Evolutionary conservation across 2,329 filamentous ascomycete species (phyloP).

Genomic region (Davidsoniella eucalypti): DNA sequence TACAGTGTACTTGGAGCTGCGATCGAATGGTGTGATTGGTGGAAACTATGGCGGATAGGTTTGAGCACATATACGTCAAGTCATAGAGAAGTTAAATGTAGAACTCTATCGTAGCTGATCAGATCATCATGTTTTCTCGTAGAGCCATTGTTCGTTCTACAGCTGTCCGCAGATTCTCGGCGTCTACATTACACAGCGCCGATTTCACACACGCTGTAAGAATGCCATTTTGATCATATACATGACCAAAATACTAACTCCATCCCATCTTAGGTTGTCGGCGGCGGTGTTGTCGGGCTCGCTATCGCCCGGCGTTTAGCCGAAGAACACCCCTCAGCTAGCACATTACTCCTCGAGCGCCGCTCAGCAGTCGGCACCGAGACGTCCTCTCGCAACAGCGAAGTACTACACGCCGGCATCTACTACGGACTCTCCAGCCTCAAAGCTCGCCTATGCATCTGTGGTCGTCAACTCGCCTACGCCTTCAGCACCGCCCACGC

Average conservation of each 20-base stretch:
- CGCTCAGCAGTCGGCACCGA: constrained; percentile 58
- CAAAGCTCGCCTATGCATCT: constrained; percentile 71
- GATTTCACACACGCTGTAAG: constrained; percentile 33
- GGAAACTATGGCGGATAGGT: neutral
- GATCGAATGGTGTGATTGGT: neutral
- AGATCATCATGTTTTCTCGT: neutral
- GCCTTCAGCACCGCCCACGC: constrained; percentile 49
- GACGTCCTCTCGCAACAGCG: constrained; percentile 78
- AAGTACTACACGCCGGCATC: constrained; percentile 90
- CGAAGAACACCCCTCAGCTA: constrained; percentile 35
- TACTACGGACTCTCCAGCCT: constrained; percentile 67
- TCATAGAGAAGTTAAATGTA: neutral
- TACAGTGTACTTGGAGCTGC: too few species aligned
- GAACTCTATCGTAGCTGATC: neutral
- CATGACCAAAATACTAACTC: neutral
- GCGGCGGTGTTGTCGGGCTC: constrained; percentile 56
- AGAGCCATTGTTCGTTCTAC: neutral
- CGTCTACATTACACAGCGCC: constrained; percentile 19
- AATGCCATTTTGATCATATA: neutral
- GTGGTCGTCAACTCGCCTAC: constrained; percentile 64
- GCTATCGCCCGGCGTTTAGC: constrained; percentile 62
- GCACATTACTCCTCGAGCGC: constrained; percentile 66
- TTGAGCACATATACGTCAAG: neutral
- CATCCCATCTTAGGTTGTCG: constrained; percentile 30
- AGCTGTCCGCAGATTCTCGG: constrained; percentile 20